Evolutionary conservation across 148 eudicot genomes (phyloP).

Genomic region (Vaccinium macrocarpon): DNA sequence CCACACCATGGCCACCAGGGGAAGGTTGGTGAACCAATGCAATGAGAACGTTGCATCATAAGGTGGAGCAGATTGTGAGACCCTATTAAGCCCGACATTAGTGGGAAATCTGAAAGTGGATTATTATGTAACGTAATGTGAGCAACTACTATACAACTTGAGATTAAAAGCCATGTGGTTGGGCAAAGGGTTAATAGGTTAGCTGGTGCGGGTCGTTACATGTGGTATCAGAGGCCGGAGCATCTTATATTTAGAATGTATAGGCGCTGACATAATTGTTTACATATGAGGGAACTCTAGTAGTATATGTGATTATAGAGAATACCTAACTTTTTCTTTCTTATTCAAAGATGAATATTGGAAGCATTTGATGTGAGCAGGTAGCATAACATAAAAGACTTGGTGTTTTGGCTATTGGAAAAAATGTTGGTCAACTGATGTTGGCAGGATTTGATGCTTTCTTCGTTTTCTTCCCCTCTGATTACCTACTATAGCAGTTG

Average conservation of each 20-base stretch:
- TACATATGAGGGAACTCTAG: not conserved
- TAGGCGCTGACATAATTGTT: not conserved
- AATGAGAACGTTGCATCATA: too few relatives aligned
- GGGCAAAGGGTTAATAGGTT: too few relatives aligned
- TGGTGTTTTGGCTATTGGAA: not conserved
- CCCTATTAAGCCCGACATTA: too few relatives aligned
- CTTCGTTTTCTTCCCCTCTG: not conserved
- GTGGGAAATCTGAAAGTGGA: too few relatives aligned
- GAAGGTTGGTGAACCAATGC: too few relatives aligned
- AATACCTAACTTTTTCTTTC: not conserved
- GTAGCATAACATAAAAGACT: not conserved
- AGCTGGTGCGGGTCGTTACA: too few relatives aligned
- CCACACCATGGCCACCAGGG: too few relatives aligned
- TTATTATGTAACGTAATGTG: too few relatives aligned
- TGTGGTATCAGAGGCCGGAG: not conserved
- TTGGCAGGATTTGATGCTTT: not conserved
- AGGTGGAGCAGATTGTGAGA: too few relatives aligned
- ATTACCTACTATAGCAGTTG: not conserved
- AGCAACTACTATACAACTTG: too few relatives aligned
- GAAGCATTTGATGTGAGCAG: conserved; percentile 5
- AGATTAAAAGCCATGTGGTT: too few relatives aligned
- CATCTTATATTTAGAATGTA: not conserved
- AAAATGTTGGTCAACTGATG: not conserved
- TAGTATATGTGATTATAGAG: not conserved
- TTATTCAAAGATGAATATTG: not conserved